phyloP scores from a whole-genome alignment of 2,329 filamentous ascomycete species.

The Alternaria infectoria region DNA sequence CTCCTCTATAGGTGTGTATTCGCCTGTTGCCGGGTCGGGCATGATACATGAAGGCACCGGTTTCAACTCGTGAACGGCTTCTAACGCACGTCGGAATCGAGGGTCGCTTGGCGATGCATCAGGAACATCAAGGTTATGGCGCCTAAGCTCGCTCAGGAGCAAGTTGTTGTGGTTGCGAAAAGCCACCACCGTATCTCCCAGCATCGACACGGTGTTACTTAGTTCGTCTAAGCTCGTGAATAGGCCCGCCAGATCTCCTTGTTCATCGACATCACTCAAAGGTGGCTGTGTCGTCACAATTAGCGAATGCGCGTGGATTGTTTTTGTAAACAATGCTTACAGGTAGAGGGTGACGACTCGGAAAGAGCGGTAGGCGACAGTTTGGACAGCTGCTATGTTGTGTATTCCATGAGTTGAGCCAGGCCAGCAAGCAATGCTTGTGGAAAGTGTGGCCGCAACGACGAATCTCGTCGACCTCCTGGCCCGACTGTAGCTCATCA shows the following conservation, averaged over 20 bases:
- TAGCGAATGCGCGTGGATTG: neutral
- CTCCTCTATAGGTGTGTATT: neutral
- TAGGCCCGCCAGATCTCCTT: neutral
- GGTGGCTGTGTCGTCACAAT: neutral
- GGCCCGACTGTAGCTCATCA: neutral
- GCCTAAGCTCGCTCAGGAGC: neutral
- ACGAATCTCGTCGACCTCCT: neutral
- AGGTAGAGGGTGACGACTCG: neutral
- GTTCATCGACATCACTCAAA: neutral
- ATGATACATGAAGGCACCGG: neutral
- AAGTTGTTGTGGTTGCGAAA: neutral
- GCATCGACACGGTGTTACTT: neutral
- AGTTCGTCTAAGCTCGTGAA: neutral
- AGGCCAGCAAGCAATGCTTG: neutral
- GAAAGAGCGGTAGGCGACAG: neutral
- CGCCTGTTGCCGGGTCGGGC: neutral
- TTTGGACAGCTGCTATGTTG: neutral
- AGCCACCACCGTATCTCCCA: neutral
- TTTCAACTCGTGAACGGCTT: neutral
- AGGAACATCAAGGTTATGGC: neutral
- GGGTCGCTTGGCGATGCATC: neutral
- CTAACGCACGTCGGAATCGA: neutral
- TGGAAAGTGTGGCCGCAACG: constrained; percentile 1
- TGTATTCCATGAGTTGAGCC: neutral
- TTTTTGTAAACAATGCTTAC: neutral